Conservation (phyloP, 2,329 filamentous ascomycete genomes). For the Calonectria pteridis region DNA sequence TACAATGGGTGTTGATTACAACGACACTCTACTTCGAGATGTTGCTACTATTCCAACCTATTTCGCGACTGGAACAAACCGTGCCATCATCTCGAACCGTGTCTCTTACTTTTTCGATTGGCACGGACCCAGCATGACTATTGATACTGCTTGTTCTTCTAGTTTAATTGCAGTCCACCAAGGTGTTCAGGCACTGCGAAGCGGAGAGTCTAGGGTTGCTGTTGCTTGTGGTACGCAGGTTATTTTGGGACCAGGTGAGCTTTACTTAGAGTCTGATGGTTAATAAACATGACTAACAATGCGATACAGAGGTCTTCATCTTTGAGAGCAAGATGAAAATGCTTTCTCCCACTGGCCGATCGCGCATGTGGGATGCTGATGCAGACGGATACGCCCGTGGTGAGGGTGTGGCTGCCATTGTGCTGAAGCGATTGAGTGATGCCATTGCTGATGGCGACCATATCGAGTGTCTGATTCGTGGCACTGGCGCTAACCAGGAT, state of each 20-base stretch:
- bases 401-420: neutral
- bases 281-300: neutral
- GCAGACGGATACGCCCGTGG: neutral
- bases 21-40: neutral
- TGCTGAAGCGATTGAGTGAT: neutral
- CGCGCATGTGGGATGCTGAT: neutral
- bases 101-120: conserved; percentile 66
- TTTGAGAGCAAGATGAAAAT: neutral
- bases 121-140: conserved; percentile 62
- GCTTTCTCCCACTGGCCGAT: neutral
- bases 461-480: neutral
- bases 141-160: conserved; percentile 64
- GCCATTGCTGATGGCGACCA: neutral
- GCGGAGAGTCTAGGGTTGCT: neutral
- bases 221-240: neutral
- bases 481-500: neutral
- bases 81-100: conserved; percentile 63
- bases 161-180: conserved; percentile 61
- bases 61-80: neutral
- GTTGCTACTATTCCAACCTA: neutral
- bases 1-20: neutral
- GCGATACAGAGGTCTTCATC: neutral
- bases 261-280: neutral
- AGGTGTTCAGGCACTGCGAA: conserved; percentile 40
- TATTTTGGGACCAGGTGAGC: neutral